Conservation (phyloP, 441 rosid genomes). For the Euphorbia corollata region DNA sequence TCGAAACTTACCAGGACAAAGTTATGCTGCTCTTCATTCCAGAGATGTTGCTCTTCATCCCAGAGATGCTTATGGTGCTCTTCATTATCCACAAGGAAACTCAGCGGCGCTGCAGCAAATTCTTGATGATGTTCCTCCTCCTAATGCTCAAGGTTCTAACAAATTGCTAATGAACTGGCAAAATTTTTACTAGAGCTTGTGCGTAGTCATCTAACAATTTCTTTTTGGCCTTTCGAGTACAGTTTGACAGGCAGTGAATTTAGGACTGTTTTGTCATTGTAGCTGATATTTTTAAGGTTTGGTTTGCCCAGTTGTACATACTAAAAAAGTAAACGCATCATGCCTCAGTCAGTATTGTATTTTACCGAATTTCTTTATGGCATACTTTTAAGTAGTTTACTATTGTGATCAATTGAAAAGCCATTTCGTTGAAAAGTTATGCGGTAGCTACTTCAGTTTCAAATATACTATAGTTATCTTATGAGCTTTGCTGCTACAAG, state of each 20-base stretch:
- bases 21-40: conserved; percentile 22
- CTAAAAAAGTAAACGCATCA: conserved; percentile 16
- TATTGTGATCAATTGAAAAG: conserved; percentile 5
- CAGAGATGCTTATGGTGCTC: conserved; percentile 7
- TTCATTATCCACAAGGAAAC: conserved; percentile 21
- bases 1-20: conserved; percentile 8
- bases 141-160: conserved; percentile 20
- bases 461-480: no score
- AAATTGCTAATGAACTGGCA: conserved; percentile 25
- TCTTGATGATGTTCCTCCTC: conserved; percentile 14
- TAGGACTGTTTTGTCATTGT: conserved; percentile 11
- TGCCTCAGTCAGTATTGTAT: conserved; percentile 24
- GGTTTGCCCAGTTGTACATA: conserved; percentile 28
- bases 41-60: conserved; percentile 11
- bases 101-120: conserved; percentile 21
- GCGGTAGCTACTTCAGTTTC: no score
- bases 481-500: no score
- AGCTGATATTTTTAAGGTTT: conserved; percentile 19
- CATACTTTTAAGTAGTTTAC: conserved; percentile 12
- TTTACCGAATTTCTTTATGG: conserved; percentile 21
- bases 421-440: not conserved
- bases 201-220: conserved; percentile 9
- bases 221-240: not conserved
- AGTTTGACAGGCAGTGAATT: conserved; percentile 19
- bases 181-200: conserved; percentile 24